Evolutionary conservation across 2,329 filamentous ascomycete species (phyloP), one percentile per base, ranked within the genome.

Genomic region (Dactylonectria estremocensis): DNA sequence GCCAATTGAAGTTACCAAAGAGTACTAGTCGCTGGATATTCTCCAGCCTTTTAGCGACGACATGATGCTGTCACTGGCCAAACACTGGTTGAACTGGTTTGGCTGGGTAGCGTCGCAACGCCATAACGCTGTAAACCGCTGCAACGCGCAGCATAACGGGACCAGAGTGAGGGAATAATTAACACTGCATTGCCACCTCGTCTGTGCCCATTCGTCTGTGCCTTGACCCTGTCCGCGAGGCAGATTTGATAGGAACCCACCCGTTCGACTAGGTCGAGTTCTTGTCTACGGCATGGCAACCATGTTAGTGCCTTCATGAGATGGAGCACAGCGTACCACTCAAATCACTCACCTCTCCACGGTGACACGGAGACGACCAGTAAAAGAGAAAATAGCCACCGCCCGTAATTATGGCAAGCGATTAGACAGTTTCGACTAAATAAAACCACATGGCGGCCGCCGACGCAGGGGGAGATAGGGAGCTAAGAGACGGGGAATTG

Each of bases 181-280:
- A 59, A 45, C 45, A 16, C 16, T 49, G 10, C 50, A 20, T 49
- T 56, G 37, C 20, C 53, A 57, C 16, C 28, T 53, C n/a, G 40
- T 48, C 4, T 28, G 49, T 33, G 48, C 35, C 35, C 33, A 28
- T 28, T 28, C 37, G 46, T 24, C 33, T 56, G 50, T 64, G 65
- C 13, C 55, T 50, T 50, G 20, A 35, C 66, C 55, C 52, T 10
- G 28, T 31, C 56, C 56, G 48, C 66, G 62, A 68, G 66, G 66
- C 61, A 68, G 61, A 66, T n/a, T 68, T 31, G 54, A 35, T 48
- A 55, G 20, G 50, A 64, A 52, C 50, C 65, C 61, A 67, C 65
- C 57, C 24, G 57, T 24, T 35, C 46, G 28, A 49, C 45, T 31
- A 46, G 50, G 33, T 48, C 50, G 31, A 43, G 40, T 35, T 33